Conservation (phyloP, 768 basidiomycete genomes). For the Psilocybe cubensis region DNA sequence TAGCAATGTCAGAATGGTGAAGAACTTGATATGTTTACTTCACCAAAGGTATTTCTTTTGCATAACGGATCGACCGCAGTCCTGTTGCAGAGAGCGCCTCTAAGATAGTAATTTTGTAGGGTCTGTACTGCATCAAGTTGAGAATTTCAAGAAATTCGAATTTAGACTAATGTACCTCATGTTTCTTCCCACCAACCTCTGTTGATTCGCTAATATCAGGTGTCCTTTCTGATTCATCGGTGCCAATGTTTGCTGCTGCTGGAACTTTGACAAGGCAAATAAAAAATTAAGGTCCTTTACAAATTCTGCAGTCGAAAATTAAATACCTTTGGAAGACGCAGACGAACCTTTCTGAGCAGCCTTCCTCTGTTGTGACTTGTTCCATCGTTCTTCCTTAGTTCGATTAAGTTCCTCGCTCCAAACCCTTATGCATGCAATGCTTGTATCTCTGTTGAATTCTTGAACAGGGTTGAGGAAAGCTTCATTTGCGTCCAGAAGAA, state of each 20-base stretch:
- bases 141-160: neutral
- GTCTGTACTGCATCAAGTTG: slow-evolving; percentile 45
- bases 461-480: slow-evolving; percentile 98
- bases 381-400: slow-evolving; percentile 67
- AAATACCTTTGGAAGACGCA: slow-evolving; percentile 14
- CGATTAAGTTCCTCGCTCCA: slow-evolving; percentile 81
- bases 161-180: slow-evolving; percentile 2
- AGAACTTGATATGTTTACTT: slow-evolving; percentile 54
- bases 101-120: slow-evolving; percentile 75
- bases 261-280: neutral
- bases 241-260: neutral
- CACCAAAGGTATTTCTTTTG: slow-evolving; percentile 92
- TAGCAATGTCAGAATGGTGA: neutral
- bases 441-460: slow-evolving; percentile 96
- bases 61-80: slow-evolving; percentile 94
- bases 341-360: slow-evolving; percentile 19
- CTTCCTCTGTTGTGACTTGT: slow-evolving; percentile 51
- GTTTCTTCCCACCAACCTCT: neutral
- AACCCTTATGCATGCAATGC: slow-evolving; percentile 85
- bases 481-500: slow-evolving; percentile 79
- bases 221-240: neutral
- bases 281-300: no score
- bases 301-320: no score
- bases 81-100: slow-evolving; percentile 98
- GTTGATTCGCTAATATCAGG: neutral